Base-by-base conservation (phyloP, 306 rosid genomes). In the Prunus salicina region DNA sequence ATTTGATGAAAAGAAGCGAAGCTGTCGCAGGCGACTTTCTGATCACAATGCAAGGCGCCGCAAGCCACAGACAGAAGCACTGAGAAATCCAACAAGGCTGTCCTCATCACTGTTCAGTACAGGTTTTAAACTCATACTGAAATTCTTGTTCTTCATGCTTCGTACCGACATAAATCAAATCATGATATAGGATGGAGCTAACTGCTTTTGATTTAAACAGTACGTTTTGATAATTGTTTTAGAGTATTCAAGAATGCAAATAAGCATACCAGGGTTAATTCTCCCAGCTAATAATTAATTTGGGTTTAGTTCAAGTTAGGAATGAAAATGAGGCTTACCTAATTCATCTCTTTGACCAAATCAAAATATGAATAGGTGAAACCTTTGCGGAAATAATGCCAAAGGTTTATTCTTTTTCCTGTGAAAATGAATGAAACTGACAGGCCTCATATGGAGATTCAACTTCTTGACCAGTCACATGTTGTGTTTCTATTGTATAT, bases 21-120 rank as follows among this genome's bases (percentile, higher is more conserved):
- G 97, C 85, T 94, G 97, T 81, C 91, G 97, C 60, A 88, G 82
- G n/a, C 97, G 97, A 74, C 98, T 94, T 56, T 90, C 87, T 22
- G 93, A 94, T 90, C 98, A 94, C 78, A 94, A 94, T 82, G 96
- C 98, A 73, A 90, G 98, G 86, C 98, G 98, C 28, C 98, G 97
- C 76, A 94, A 94, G 84, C 92, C 95, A 46, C 97, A 78, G 69
- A 81, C 86, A 27, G 88, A 86, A 72, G 84, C 86, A 58, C 68
- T 80, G 72, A 84, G 71, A 72, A 89, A 89, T 75, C 80, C 89
- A 53, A 77, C 92, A 27, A 69, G 84, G 53, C 82, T 87, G 69
- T 82, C 88, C 79, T 91, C 96, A n/a, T 78, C 85, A 24, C 75
- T 82, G 22, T 91, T 83, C 71, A 91, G 94, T 89, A 85, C 61